A percentile compares a stretch with the other conserved stretches of the same genome.
Conservation (phyloP, 306 rosid genomes). For the Quercus engelmannii region DNA sequence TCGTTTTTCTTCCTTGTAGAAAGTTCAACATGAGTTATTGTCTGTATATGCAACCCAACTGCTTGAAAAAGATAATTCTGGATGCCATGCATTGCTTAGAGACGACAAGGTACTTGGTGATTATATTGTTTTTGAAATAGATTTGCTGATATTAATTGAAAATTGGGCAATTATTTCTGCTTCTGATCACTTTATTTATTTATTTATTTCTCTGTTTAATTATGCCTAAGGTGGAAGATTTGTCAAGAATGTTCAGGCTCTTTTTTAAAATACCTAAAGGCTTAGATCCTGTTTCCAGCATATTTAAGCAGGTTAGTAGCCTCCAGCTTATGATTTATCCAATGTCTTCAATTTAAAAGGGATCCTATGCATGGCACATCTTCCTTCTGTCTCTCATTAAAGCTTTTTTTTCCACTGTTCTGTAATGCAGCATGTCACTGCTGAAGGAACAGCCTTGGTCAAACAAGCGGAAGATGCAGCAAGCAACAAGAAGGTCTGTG, state of each 20-base stretch:
- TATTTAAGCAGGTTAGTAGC: slow-evolving; percentile 76
- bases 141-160: background rate
- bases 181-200: slow-evolving; percentile 5
- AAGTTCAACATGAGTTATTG: slow-evolving; percentile 73
- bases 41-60: slow-evolving; percentile 76
- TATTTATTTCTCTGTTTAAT: slow-evolving; percentile 4
- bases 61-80: slow-evolving; percentile 91
- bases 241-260: slow-evolving; percentile 97
- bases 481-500: slow-evolving; percentile 76
- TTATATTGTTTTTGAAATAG: background rate
- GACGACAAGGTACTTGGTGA: slow-evolving; percentile 71
- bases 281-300: slow-evolving; percentile 82
- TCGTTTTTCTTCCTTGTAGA: slow-evolving; percentile 36
- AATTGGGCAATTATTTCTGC: background rate
- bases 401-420: slow-evolving; percentile 7
- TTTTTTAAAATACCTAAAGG: slow-evolving; percentile 91
- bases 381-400: slow-evolving; percentile 9
- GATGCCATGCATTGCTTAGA: slow-evolving; percentile 84
- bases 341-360: background rate
- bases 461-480: slow-evolving; percentile 98
- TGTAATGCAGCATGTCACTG: slow-evolving; percentile 79
- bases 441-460: slow-evolving; percentile 95
- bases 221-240: slow-evolving; percentile 64
- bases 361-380: background rate
- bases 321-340: slow-evolving; percentile 12